Percentiles rank a stretch among this genome's conserved stretches.
Conservation (phyloP, 2,329 filamentous ascomycete genomes). For the Fusarium keratoplasticum region DNA sequence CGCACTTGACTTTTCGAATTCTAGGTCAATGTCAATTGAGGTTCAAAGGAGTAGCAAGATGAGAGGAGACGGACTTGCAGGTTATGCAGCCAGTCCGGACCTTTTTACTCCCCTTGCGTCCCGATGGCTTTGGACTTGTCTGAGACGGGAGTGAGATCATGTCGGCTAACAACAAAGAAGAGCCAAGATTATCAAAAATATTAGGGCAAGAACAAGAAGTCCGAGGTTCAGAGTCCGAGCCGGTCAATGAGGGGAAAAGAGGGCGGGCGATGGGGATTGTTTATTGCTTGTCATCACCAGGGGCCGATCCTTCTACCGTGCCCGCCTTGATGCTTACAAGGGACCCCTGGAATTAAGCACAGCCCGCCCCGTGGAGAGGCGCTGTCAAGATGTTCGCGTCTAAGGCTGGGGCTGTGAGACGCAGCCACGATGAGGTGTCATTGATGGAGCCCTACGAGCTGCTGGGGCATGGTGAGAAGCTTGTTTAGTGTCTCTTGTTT, state of each 20-base stretch:
- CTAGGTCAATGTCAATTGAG: slow-evolving; percentile 44
- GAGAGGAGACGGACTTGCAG: slow-evolving; percentile 61
- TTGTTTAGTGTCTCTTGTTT: neutral
- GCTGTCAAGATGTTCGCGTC: slow-evolving; percentile 2
- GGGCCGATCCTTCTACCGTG: neutral
- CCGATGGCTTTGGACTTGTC: slow-evolving; percentile 35
- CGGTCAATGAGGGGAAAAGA: slow-evolving; percentile 20
- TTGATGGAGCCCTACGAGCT: neutral
- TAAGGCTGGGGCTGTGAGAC: slow-evolving; percentile 1
- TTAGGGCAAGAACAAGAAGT: neutral
- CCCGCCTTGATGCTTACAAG: slow-evolving; percentile 2
- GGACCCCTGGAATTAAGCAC: neutral
- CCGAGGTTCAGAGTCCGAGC: slow-evolving; percentile 33
- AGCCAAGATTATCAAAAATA: neutral
- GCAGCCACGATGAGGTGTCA: neutral
- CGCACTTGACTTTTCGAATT: slow-evolving; percentile 68
- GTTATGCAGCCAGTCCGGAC: slow-evolving; percentile 64
- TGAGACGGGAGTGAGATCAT: slow-evolving; percentile 21
- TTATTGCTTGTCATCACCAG: slow-evolving; percentile 24
- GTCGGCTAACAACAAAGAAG: neutral
- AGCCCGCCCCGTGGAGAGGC: neutral
- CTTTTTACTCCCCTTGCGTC: slow-evolving; percentile 58
- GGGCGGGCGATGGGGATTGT: slow-evolving; percentile 11
- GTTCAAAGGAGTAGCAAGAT: neutral
- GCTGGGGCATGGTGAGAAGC: neutral